These are phyloP conservation scores for Metschnikowia drakensbergensis DNA, from an alignment of 805 yeast genomes.

Conservation along the genomic window DNA sequence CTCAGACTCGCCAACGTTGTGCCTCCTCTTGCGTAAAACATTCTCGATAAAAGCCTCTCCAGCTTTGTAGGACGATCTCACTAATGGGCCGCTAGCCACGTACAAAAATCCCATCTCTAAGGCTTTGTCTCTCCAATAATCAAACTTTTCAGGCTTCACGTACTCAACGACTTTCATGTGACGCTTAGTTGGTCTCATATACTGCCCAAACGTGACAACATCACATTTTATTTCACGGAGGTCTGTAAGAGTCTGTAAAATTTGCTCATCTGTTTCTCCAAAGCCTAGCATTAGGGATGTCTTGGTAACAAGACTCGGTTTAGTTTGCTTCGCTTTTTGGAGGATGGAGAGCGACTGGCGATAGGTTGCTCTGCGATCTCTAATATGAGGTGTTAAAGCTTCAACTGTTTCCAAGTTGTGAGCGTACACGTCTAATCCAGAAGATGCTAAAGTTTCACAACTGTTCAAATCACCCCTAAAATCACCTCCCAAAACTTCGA, in stretches of 20 bases:
- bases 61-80: slow-evolving; percentile 94
- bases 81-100: slow-evolving; percentile 97
- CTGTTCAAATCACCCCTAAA: slow-evolving; percentile 84
- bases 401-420: slow-evolving; percentile 97
- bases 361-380: slow-evolving; percentile 96
- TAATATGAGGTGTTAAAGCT: slow-evolving; percentile 85
- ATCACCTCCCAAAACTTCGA: slow-evolving; percentile 93
- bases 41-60: slow-evolving; percentile 98
- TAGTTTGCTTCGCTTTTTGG: slow-evolving; percentile 72
- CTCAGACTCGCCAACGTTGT: slow-evolving; percentile 44
- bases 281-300: slow-evolving; percentile 95
- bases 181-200: slow-evolving; percentile 97
- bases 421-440: slow-evolving; percentile 94
- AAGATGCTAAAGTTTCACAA: slow-evolving; percentile 74
- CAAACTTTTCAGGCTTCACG: slow-evolving; percentile 89
- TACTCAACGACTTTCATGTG: slow-evolving; percentile 98
- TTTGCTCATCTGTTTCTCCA: slow-evolving; percentile 93
- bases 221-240: slow-evolving; percentile 77
- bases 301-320: slow-evolving; percentile 77
- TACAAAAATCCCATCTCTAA: slow-evolving; percentile 87
- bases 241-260: slow-evolving; percentile 69
- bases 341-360: slow-evolving; percentile 80
- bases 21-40: slow-evolving; percentile 72
- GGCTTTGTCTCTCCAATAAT: slow-evolving; percentile 86
- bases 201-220: slow-evolving; percentile 97